Conservation (phyloP, 768 basidiomycete species). For the Amyloporia xantha region DNA sequence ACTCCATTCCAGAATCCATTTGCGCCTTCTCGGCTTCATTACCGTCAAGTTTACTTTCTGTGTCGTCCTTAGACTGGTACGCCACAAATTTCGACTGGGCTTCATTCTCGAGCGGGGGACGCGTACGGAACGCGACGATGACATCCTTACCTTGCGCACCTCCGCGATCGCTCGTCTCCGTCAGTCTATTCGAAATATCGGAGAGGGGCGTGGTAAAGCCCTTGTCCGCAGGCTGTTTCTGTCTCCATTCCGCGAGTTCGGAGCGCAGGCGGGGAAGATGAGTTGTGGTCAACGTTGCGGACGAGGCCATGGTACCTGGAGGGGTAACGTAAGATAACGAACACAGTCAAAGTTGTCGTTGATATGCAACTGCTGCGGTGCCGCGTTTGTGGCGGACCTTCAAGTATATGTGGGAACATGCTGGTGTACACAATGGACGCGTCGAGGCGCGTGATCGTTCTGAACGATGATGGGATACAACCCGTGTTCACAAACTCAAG, state of each 20-base stretch:
- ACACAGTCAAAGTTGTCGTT: too few species aligned
- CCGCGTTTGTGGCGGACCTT: too few species aligned
- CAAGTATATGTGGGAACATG: too few species aligned
- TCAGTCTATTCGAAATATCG: slow-evolving; percentile 2
- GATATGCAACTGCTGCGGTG: too few species aligned
- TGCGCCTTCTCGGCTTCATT: slow-evolving; percentile 7
- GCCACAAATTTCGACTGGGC: neutral
- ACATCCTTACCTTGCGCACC: slow-evolving; percentile 23
- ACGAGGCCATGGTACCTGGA: slow-evolving; percentile 22
- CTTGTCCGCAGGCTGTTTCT: slow-evolving; percentile 15
- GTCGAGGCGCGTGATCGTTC: too few species aligned
- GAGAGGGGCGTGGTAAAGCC: slow-evolving; percentile 13
- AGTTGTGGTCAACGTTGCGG: slow-evolving; percentile 24
- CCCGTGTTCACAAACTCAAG: too few species aligned
- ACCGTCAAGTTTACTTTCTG: neutral
- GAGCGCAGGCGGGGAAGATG: slow-evolving; percentile 23
- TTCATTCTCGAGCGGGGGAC: slow-evolving; percentile 26
- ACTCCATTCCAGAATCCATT: slow-evolving; percentile 9
- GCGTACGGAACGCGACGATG: slow-evolving; percentile 31
- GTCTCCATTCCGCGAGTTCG: slow-evolving; percentile 24
- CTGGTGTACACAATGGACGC: too few species aligned
- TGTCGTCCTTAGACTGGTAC: neutral
- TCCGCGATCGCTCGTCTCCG: neutral
- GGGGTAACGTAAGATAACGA: too few species aligned
- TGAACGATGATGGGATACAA: too few species aligned